These are phyloP conservation scores for Ustilago sp. DNA, from an alignment of 1,284 basidiomycete species.

Conservation along the genomic window DNA sequence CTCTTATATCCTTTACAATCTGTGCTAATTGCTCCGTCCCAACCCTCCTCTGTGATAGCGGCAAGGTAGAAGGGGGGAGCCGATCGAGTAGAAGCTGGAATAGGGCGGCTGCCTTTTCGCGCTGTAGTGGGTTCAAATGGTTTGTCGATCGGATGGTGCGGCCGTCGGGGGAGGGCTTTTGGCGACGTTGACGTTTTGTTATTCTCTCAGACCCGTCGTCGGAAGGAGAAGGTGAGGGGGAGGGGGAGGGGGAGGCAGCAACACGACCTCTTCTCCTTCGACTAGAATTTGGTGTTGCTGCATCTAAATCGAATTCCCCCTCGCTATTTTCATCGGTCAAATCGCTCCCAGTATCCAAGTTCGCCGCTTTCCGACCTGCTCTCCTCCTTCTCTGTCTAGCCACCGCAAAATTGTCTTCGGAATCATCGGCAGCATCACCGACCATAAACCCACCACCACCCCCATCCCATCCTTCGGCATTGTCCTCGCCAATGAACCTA, in stretches of 20 bases:
- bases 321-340: slow-evolving; percentile 19
- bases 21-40: slow-evolving; percentile 16
- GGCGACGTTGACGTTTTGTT: slow-evolving; percentile 17
- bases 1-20: slow-evolving; percentile 23
- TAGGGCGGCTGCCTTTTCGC: slow-evolving; percentile 15
- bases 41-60: slow-evolving; percentile 21
- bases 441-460: slow-evolving; percentile 38
- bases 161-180: slow-evolving; percentile 3
- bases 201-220: neutral
- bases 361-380: neutral
- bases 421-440: slow-evolving; percentile 36
- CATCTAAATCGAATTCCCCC: slow-evolving; percentile 1
- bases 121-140: slow-evolving; percentile 41
- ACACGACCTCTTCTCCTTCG: slow-evolving; percentile 10
- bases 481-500: slow-evolving; percentile 19
- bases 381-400: slow-evolving; percentile 8
- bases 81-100: slow-evolving; percentile 30
- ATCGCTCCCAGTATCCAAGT: slow-evolving; percentile 28
- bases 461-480: slow-evolving; percentile 3
- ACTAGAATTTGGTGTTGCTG: neutral
- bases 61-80: slow-evolving; percentile 23
- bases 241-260: slow-evolving; percentile 2
- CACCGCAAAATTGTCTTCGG: slow-evolving; percentile 39
- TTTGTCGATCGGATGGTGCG: slow-evolving; percentile 19
- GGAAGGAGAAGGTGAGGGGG: slow-evolving; percentile 8